These are phyloP conservation scores for Starmera quercuum DNA, from an alignment of 805 yeast genomes.

Conservation along the genomic window DNA sequence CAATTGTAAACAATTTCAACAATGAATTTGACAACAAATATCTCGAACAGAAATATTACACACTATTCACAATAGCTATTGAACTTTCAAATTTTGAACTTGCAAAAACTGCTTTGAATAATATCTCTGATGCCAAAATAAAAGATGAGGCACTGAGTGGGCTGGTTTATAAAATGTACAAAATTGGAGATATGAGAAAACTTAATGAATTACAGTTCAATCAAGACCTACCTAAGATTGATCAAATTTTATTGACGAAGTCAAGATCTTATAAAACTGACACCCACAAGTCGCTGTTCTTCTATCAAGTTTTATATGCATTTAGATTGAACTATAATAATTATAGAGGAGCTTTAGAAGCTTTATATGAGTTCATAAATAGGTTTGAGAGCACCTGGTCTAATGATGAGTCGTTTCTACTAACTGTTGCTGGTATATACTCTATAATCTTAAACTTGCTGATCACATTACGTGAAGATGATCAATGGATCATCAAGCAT, in stretches of 20 bases:
- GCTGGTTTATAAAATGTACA: constrained; percentile 31
- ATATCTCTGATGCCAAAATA: constrained; percentile 10
- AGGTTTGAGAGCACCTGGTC: constrained; percentile 8
- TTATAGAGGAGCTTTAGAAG: constrained; percentile 39
- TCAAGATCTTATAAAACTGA: constrained; percentile 20
- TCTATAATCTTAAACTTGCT: constrained; percentile 31
- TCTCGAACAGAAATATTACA: constrained; percentile 13
- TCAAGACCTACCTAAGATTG: constrained; percentile 31
- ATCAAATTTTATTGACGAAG: constrained; percentile 27
- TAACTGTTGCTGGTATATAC: constrained; percentile 27
- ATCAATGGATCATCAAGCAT: constrained; percentile 32
- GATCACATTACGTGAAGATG: constrained; percentile 27
- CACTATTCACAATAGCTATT: constrained; percentile 21
- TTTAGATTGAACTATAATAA: constrained; percentile 44
- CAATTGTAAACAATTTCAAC: constrained; percentile 13
- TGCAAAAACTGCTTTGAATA: constrained; percentile 27
- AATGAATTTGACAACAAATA: constrained; percentile 16
- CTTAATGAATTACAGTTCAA: constrained; percentile 38
- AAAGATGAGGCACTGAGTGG: constrained; percentile 20
- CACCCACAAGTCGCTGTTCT: constrained; percentile 27
- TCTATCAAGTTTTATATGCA: constrained; percentile 43
- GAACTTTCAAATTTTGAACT: constrained; percentile 21
- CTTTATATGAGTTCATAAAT: constrained; percentile 32
- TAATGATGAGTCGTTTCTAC: constrained; percentile 3
- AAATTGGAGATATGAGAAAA: constrained; percentile 28